These are phyloP conservation scores for Adansonia rubrostipa DNA, from an alignment of 441 rosid species.

Conservation along the genomic window DNA sequence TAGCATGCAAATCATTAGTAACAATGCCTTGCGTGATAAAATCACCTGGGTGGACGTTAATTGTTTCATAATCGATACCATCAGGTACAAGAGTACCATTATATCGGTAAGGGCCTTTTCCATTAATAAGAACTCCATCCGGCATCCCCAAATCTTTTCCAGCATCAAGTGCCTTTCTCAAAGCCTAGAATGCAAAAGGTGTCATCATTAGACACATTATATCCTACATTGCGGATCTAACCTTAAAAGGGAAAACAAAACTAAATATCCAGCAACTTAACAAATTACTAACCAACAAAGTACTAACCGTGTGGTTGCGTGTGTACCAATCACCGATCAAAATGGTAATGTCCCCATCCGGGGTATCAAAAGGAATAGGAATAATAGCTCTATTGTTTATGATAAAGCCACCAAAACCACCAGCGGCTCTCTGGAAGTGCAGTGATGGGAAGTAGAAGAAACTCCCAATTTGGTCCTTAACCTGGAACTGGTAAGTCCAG, in stretches of 20 bases:
- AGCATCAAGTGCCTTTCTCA: slow-evolving; percentile 79
- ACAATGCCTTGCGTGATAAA: slow-evolving; percentile 20
- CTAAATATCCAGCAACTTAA: neutral
- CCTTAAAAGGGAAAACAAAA: neutral
- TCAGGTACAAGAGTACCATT: slow-evolving; percentile 81
- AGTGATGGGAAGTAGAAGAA: slow-evolving; percentile 95
- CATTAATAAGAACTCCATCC: slow-evolving; percentile 91
- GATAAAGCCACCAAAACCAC: slow-evolving; percentile 85
- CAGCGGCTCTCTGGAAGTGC: slow-evolving; percentile 86
- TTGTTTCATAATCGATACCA: slow-evolving; percentile 72
- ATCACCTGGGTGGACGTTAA: slow-evolving; percentile 85
- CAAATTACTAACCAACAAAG: no score
- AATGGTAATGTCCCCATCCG: slow-evolving; percentile 75
- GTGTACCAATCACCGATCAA: slow-evolving; percentile 93
- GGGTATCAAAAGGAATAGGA: slow-evolving; percentile 81
- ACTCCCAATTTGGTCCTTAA: slow-evolving; percentile 95
- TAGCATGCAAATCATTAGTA: neutral
- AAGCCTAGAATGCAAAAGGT: slow-evolving; percentile 53
- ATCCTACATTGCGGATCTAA: neutral
- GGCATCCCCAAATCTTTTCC: slow-evolving; percentile 94
- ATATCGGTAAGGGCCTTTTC: slow-evolving; percentile 93
- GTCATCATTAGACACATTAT: slow-evolving; percentile 7
- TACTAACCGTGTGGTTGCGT: slow-evolving; percentile 74
- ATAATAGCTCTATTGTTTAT: slow-evolving; percentile 76
- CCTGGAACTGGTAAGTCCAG: slow-evolving; percentile 97